Base-by-base conservation (phyloP, 768 basidiomycete species). In the Phylloporus sp. region DNA sequence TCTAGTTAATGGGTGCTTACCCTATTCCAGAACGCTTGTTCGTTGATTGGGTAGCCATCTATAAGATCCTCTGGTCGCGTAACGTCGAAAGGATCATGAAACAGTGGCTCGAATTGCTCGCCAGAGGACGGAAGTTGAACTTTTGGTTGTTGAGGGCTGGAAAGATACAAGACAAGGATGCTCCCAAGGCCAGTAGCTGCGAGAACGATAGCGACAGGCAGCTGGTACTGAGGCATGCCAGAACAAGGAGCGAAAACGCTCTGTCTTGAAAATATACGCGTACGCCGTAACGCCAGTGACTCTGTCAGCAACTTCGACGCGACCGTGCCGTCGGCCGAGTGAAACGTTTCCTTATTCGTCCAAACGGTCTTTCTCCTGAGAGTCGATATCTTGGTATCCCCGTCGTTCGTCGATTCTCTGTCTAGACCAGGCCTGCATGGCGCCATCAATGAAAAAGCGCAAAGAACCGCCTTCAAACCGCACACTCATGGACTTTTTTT, bases 51-150 rank as follows among this genome's bases (percentile, higher is more conserved):
- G 47, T 78, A 77, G 4, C 87, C 87, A 54, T 88, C 84, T 12
- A 83, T 53, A 31, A 80, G 57, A 58, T 92, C 90, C 63, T 86
- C 84, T 9, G 82, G 79, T n/a, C 64, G 81, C 18, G 81, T 79
- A n/a, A 92, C 83, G 62, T 82, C 80, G 61, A 87, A 88, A 11
- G 85, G 81, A 59, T 88, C 86, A n/a, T n/a, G n/a, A n/a, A n/a
- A n/a, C n/a, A n/a, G 54, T 1, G 67, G 34, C 46, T 70, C 64
- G 13, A 47, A 45, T 11, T 48, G 56, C 54, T 59, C 68, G 9
- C 56, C 55, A 23, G 55, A 55, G 12, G 66, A 59, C 35, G 78
- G 76, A 16, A 85, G 74, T 48, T 75, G 69, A n/a, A 85, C 77
- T 64, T 80, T 80, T 29, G 78, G 80, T 28, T 78, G 76, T 39